phyloP scores from a whole-genome alignment of 352 stramenopile genomes.

The Pythium aquatile region DNA sequence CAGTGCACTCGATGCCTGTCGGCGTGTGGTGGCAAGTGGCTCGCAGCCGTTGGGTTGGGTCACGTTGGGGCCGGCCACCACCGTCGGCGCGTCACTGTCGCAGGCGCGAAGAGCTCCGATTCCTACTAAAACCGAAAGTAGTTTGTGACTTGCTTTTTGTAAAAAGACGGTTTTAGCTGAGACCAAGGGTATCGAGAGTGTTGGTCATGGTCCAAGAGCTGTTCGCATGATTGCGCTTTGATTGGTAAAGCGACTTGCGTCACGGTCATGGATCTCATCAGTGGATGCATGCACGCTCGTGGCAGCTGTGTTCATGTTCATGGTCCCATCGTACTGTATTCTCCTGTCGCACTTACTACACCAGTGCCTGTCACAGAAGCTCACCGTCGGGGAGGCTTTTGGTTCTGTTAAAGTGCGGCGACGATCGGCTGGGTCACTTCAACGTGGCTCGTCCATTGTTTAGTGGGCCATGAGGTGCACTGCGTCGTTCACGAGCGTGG shows the following conservation, averaged over 20 bases:
- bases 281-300: not conserved
- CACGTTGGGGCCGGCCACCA: not conserved
- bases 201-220: not conserved
- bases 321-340: not conserved
- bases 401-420: not conserved
- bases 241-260: not conserved
- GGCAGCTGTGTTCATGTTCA: not conserved
- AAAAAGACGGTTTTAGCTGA: slow-evolving; percentile 1
- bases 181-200: not conserved
- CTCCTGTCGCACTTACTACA: not conserved
- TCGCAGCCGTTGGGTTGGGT: slow-evolving; percentile 1
- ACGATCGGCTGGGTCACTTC: not conserved
- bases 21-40: not conserved
- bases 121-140: slow-evolving; percentile 4
- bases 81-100: slow-evolving; percentile 12
- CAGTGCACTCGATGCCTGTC: not conserved
- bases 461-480: slow-evolving; percentile 85
- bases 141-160: not conserved
- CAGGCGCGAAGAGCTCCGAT: slow-evolving; percentile 13
- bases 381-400: not conserved
- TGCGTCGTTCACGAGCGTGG: slow-evolving; percentile 82
- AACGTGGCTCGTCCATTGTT: not conserved
- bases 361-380: not conserved
- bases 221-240: slow-evolving; percentile 1
- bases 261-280: no score